A percentile compares a stretch with the other conserved stretches of the same genome.
phyloP scores from a whole-genome alignment of 2,329 filamentous ascomycete species.

The Emmonsiellopsis sp. region DNA sequence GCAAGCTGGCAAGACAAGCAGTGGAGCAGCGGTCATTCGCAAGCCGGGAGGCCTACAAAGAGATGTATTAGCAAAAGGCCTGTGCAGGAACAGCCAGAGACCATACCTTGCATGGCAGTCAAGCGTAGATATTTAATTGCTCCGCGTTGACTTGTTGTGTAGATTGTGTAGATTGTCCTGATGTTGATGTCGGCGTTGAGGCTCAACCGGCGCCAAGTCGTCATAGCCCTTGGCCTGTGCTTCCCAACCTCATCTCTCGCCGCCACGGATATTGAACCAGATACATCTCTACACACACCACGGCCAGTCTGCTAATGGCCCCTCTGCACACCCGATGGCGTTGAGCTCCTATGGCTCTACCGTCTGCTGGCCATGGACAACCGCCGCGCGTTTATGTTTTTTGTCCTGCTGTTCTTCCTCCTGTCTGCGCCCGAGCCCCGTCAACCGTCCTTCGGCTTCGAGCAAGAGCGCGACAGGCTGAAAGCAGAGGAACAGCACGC shows the following conservation, averaged over 20 bases:
- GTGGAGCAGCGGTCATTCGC: neutral
- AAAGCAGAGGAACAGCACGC: constrained; percentile 44
- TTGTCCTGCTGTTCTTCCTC: constrained; percentile 45
- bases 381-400: constrained; percentile 39
- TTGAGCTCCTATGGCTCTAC: constrained; percentile 9
- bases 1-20: neutral
- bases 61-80: neutral
- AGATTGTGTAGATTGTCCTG: no score
- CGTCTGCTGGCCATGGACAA: constrained; percentile 33
- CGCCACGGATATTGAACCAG: neutral
- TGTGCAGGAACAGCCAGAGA: neutral
- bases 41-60: neutral
- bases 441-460: constrained; percentile 29
- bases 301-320: constrained; percentile 8
- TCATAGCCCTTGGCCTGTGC: neutral
- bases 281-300: neutral
- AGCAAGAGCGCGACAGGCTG: constrained; percentile 35
- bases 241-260: neutral
- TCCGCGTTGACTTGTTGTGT: no score
- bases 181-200: no score
- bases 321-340: constrained; percentile 3
- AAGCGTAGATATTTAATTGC: no score
- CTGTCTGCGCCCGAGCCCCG: constrained; percentile 41
- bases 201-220: no score
- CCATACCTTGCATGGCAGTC: no score